Conservation (phyloP, 2,329 filamentous ascomycete species). For the Penicillium janthinellum region DNA sequence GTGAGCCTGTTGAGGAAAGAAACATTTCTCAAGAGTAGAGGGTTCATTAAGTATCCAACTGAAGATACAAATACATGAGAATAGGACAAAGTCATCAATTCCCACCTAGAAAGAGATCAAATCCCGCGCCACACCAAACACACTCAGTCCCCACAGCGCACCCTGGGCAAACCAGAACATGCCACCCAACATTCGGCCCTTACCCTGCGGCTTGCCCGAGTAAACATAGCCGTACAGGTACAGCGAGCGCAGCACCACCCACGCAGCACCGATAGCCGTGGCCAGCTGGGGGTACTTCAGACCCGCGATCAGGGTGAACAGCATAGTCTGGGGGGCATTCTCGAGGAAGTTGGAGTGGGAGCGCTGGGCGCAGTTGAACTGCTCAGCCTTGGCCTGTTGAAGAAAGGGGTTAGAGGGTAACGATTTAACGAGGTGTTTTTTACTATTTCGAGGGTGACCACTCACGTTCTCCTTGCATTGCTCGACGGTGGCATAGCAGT, state of each 20-base stretch:
- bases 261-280: slow-evolving; percentile 50
- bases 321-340: slow-evolving; percentile 56
- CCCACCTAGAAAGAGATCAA: slow-evolving; percentile 29
- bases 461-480: slow-evolving; percentile 53
- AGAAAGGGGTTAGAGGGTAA: slow-evolving; percentile 27
- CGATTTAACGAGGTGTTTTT: not conserved
- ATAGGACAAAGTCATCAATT: not conserved
- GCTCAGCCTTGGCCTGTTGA: slow-evolving; percentile 43
- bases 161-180: slow-evolving; percentile 45
- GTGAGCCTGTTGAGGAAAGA: not conserved
- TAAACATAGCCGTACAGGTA: slow-evolving; percentile 54
- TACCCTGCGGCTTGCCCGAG: slow-evolving; percentile 41
- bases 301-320: slow-evolving; percentile 57
- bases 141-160: slow-evolving; percentile 43
- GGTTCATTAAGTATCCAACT: not conserved
- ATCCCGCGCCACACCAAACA: slow-evolving; percentile 39
- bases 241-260: slow-evolving; percentile 54
- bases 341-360: slow-evolving; percentile 63
- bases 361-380: slow-evolving; percentile 58
- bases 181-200: slow-evolving; percentile 38
- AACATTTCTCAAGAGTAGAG: not conserved
- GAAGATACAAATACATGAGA: not conserved
- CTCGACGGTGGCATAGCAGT: slow-evolving; percentile 59
- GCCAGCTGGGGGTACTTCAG: slow-evolving; percentile 55
- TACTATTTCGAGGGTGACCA: slow-evolving; percentile 2